Evolutionary conservation across 345 rosid species (phyloP).

Genomic region (Boechera retrofracta): DNA sequence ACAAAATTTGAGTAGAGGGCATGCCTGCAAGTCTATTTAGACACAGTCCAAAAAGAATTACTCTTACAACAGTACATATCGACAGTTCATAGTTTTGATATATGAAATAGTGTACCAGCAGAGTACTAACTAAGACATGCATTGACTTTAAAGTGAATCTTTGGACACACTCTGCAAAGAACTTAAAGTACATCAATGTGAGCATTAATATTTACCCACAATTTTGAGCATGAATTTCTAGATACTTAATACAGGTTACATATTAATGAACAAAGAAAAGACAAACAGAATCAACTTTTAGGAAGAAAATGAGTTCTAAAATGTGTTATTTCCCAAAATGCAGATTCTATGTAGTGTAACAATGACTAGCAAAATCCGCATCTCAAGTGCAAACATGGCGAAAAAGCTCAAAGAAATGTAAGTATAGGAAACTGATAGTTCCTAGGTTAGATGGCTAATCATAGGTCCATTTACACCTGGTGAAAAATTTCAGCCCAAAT

Average conservation of each 20-base stretch:
- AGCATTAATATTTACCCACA: neutral
- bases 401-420: constrained; percentile 7
- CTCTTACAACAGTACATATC: neutral
- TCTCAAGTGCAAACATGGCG: constrained; percentile 1
- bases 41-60: constrained; percentile 5
- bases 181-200: neutral
- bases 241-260: neutral
- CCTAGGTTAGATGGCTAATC: neutral
- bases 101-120: neutral
- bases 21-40: constrained; percentile 11
- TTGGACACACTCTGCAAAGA: neutral
- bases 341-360: constrained; percentile 4
- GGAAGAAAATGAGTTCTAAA: neutral
- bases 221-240: neutral
- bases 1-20: constrained; percentile 4
- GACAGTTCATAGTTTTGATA: neutral
- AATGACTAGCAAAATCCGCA: constrained; percentile 10
- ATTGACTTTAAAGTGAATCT: constrained; percentile 5
- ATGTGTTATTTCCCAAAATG: constrained; percentile 3
- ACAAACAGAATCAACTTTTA: neutral
- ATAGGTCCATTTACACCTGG: neutral
- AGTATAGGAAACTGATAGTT: neutral
- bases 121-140: constrained; percentile 19
- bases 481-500: constrained; percentile 11
- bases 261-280: neutral